Evolutionary conservation across 2,329 filamentous ascomycete genomes (phyloP).

Genomic region (Colletotrichum magnum): DNA sequence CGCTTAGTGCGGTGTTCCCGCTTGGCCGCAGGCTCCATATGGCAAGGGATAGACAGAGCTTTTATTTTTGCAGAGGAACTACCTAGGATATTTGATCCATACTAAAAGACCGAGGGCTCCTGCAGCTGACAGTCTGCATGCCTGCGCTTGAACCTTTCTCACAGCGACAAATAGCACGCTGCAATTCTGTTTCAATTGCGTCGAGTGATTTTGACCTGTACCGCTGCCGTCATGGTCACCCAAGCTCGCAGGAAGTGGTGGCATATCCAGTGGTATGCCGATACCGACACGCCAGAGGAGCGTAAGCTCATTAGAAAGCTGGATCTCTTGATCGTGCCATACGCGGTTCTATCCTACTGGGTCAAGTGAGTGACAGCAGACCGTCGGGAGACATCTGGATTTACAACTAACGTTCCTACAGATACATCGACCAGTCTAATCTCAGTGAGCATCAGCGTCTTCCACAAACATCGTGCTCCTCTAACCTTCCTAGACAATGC

Average conservation of each 20-base stretch:
- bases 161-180: background rate
- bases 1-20: background rate
- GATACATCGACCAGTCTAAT: constrained; percentile 46
- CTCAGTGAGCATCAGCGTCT: constrained; percentile 39
- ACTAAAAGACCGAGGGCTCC: constrained; percentile 27
- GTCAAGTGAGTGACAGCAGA: constrained; percentile 40
- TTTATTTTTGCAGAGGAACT: background rate
- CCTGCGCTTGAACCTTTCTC: background rate
- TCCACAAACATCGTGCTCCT: constrained; percentile 48
- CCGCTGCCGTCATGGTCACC: constrained; percentile 14
- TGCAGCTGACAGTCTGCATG: background rate
- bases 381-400: no score
- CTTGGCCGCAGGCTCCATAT: background rate
- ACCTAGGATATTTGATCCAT: background rate
- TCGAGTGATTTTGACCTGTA: background rate
- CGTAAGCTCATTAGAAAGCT: constrained; percentile 57
- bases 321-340: constrained; percentile 54
- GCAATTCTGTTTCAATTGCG: background rate
- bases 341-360: constrained; percentile 50
- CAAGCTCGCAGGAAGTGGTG: constrained; percentile 49
- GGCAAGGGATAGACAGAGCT: constrained; percentile 18
- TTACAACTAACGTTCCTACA: background rate
- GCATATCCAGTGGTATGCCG: constrained; percentile 62
- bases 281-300: constrained; percentile 61
- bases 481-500: constrained; percentile 57